Percentiles rank a stretch among this genome's conserved stretches.
Conservation (phyloP, 2,329 filamentous ascomycete genomes). For the Fusarium odoratissimum region DNA sequence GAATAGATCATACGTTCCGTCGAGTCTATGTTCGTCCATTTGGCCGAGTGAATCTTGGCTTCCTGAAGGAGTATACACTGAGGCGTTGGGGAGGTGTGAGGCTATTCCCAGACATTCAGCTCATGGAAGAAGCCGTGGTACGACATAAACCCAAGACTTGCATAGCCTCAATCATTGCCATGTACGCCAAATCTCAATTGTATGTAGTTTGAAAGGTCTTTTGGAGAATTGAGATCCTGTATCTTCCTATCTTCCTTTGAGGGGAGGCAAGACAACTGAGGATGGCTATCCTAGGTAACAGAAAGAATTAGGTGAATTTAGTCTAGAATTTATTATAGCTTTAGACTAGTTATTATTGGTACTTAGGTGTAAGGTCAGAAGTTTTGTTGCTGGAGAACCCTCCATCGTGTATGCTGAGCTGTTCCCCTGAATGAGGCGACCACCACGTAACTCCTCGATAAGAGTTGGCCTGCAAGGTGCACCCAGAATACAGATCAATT, state of each 20-base stretch:
- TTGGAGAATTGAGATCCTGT: neutral
- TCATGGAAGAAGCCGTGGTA: neutral
- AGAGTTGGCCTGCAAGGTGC: too few species aligned
- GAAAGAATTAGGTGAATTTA: neutral
- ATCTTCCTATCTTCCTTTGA: too few species aligned
- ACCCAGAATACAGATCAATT: too few species aligned
- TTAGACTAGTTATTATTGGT: neutral
- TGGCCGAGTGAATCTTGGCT: slow-evolving; percentile 1
- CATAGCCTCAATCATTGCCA: neutral
- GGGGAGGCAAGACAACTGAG: neutral
- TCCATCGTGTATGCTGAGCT: neutral
- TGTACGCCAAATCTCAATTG: neutral
- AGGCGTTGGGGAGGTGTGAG: neutral
- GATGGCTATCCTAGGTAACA: neutral
- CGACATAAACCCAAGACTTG: neutral
- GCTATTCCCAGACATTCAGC: neutral
- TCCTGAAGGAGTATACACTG: neutral
- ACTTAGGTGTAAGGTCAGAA: too few species aligned
- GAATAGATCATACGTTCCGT: neutral
- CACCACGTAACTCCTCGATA: too few species aligned
- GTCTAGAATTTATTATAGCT: too few species aligned
- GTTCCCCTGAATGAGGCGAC: neutral
- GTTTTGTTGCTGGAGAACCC: neutral
- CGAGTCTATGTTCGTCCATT: neutral
- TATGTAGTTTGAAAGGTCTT: neutral